These are phyloP conservation scores for Oropetium thomaeum DNA, from an alignment of 176 grass and related monocot species.

Conservation along the genomic window DNA sequence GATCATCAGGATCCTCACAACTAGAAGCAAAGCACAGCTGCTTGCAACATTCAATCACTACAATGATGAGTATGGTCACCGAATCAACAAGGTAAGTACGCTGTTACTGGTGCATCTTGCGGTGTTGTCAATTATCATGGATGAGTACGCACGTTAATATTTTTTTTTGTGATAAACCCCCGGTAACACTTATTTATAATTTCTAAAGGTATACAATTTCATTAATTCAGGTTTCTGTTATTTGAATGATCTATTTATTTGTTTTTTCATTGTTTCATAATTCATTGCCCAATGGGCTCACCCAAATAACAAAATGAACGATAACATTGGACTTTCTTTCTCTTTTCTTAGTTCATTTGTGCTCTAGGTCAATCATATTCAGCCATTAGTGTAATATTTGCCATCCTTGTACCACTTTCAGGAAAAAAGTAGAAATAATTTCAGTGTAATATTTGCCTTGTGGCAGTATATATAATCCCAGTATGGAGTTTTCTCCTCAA, in stretches of 20 bases:
- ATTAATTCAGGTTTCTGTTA: neutral
- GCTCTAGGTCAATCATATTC: neutral
- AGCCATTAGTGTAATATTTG: neutral
- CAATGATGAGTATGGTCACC: slow-evolving; percentile 73
- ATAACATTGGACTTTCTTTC: neutral
- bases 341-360: neutral
- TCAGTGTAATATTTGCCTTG: neutral
- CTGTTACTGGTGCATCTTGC: neutral
- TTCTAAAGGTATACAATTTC: neutral
- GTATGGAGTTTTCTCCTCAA: neutral
- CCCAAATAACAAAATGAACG: neutral
- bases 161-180: too few species aligned
- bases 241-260: neutral
- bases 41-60: slow-evolving; percentile 80
- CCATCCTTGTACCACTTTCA: too few species aligned
- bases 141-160: neutral
- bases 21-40: slow-evolving; percentile 89
- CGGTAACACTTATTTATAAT: neutral
- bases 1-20: slow-evolving; percentile 78
- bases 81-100: slow-evolving; percentile 72
- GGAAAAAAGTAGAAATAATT: too few species aligned
- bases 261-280: slow-evolving; percentile 6
- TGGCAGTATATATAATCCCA: neutral
- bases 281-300: neutral
- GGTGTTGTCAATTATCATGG: neutral